Percentiles rank a stretch among this genome's conserved stretches.
These are phyloP conservation scores for Biscutella laevigata DNA, from an alignment of 441 rosid species.

Conservation along the genomic window DNA sequence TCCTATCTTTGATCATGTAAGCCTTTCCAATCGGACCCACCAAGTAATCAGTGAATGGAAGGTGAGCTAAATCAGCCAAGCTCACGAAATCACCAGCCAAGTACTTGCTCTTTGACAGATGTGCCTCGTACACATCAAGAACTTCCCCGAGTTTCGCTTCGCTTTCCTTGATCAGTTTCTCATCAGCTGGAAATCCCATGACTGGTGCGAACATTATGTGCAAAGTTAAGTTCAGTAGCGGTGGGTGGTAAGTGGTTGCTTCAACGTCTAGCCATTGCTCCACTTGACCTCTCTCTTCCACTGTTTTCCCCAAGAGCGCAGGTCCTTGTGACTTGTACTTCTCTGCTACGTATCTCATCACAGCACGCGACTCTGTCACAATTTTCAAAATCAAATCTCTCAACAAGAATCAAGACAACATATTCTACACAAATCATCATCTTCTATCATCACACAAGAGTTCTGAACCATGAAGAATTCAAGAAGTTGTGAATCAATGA, in stretches of 20 bases:
- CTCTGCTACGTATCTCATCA: constrained; percentile 54
- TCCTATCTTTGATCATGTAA: constrained; percentile 30
- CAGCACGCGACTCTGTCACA: constrained; percentile 55
- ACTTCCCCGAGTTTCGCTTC: constrained; percentile 48
- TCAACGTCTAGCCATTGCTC: constrained; percentile 74
- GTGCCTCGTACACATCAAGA: constrained; percentile 51
- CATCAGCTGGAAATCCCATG: constrained; percentile 37
- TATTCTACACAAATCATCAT: neutral
- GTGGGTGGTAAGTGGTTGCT: constrained; percentile 38
- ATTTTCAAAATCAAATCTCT: neutral
- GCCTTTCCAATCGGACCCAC: constrained; percentile 31
- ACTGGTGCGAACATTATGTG: constrained; percentile 36
- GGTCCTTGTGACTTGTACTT: constrained; percentile 56
- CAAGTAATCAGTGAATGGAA: constrained; percentile 47
- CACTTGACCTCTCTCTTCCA: constrained; percentile 54
- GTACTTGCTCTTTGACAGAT: constrained; percentile 46
- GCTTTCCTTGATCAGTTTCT: constrained; percentile 43
- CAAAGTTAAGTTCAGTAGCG: constrained; percentile 30
- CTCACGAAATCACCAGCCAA: constrained; percentile 62
- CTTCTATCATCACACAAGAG: neutral
- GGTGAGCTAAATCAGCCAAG: constrained; percentile 61
- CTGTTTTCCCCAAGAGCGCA: constrained; percentile 47
- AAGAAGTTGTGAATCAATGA: too few relatives aligned
- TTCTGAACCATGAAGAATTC: neutral
- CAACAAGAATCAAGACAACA: neutral